These are phyloP conservation scores for Pleurotus sapidus DNA, from an alignment of 768 basidiomycete genomes.

Conservation along the genomic window DNA sequence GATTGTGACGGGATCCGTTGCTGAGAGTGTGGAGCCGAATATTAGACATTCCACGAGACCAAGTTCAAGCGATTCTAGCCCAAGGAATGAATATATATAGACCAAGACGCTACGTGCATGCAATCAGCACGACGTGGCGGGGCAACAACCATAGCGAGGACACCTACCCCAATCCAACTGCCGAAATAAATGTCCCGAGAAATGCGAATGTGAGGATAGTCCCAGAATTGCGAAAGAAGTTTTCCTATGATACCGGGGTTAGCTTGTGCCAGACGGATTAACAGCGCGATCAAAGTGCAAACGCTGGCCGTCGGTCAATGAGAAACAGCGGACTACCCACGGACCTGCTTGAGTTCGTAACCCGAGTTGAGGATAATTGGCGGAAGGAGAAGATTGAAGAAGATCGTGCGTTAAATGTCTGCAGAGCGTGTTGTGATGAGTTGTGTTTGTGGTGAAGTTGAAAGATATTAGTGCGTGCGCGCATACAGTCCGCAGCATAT, in stretches of 20 bases:
- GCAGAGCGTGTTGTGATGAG: slow-evolving; percentile 4
- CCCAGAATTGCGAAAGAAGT: slow-evolving; percentile 98
- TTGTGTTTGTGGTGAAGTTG: no score
- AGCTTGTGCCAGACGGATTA: no score
- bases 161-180: slow-evolving; percentile 92
- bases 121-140: slow-evolving; percentile 33
- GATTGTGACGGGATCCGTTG: slow-evolving; percentile 98
- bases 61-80: slow-evolving; percentile 84
- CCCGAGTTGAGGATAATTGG: slow-evolving; percentile 98
- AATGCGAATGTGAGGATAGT: slow-evolving; percentile 95
- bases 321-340: neutral
- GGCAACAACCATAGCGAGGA: neutral
- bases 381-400: slow-evolving; percentile 97
- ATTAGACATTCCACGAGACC: slow-evolving; percentile 90
- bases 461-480: no score
- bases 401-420: slow-evolving; percentile 96
- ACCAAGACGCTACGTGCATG: slow-evolving; percentile 76
- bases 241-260: slow-evolving; percentile 56
- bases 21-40: slow-evolving; percentile 95
- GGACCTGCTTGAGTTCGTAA: slow-evolving; percentile 93
- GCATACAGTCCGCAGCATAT: no score
- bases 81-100: slow-evolving; percentile 92
- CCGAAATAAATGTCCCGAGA: slow-evolving; percentile 92
- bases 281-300: no score
- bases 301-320: no score